These are phyloP conservation scores for Monilinia vaccinii-corymbosi DNA, from an alignment of 2,329 filamentous ascomycete species.

Conservation along the genomic window DNA sequence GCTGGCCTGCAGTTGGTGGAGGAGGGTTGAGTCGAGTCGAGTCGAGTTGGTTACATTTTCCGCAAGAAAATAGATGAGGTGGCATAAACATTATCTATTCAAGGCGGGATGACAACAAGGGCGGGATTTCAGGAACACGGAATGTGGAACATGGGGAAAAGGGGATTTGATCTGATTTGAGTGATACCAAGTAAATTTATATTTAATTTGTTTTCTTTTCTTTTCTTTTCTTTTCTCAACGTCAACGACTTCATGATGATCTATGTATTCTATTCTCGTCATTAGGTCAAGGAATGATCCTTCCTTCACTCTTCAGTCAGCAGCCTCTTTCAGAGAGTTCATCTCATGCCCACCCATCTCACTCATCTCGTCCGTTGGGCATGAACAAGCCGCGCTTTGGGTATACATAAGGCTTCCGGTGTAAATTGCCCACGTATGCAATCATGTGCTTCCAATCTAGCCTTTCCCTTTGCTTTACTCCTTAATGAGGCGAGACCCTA, in stretches of 20 bases:
- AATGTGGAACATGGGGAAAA: too few relatives aligned
- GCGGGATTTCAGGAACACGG: background rate
- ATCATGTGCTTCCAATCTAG: background rate
- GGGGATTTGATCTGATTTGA: too few relatives aligned
- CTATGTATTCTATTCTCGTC: too few relatives aligned
- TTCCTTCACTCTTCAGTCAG: too few relatives aligned
- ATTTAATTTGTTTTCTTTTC: too few relatives aligned
- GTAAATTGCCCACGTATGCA: constrained; percentile 4
- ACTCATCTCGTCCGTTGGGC: constrained; percentile 3
- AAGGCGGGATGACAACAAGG: background rate
- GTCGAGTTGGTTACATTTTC: background rate
- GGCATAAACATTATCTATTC: background rate
- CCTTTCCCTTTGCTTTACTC: too few relatives aligned
- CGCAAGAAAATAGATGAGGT: background rate
- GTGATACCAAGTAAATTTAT: too few relatives aligned
- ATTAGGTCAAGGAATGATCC: too few relatives aligned
- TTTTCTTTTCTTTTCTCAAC: too few relatives aligned
- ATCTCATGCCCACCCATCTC: background rate
- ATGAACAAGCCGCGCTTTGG: background rate
- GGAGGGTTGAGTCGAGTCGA: too few relatives aligned
- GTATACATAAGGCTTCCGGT: constrained; percentile 3
- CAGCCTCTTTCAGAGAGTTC: background rate
- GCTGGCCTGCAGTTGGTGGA: too few relatives aligned
- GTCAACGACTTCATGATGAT: too few relatives aligned
- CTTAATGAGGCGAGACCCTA: background rate